A percentile compares a stretch with the other conserved stretches of the same genome.
phyloP scores from a whole-genome alignment of 1,284 basidiomycete species.

The Tylopilus microsporus region DNA sequence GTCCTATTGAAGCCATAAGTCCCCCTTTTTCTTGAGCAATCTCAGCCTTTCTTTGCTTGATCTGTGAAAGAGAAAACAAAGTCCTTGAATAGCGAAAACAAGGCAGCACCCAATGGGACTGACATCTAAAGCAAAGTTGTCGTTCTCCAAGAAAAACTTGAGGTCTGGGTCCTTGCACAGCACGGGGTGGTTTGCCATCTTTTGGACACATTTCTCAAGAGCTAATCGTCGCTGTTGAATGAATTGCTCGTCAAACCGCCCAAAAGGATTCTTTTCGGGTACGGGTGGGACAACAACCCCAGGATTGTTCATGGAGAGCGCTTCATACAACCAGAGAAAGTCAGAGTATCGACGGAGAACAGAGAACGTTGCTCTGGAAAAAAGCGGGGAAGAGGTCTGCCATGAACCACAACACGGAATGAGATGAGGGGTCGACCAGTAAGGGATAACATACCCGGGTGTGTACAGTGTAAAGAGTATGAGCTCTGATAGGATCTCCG shows the following conservation, averaged over 20 bases:
- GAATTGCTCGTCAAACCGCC: constrained; percentile 85
- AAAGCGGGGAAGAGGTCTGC: constrained; percentile 80
- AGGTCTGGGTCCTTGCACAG: constrained; percentile 81
- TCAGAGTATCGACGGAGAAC: constrained; percentile 94
- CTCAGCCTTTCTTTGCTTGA: constrained; percentile 81
- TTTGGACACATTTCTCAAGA: constrained; percentile 85
- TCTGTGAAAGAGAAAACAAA: constrained; percentile 42
- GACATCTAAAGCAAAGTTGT: constrained; percentile 79
- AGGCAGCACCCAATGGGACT: constrained; percentile 24
- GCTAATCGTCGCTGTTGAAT: constrained; percentile 78
- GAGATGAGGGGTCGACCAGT: background rate
- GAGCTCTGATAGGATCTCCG: constrained; percentile 86
- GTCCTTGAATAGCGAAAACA: background rate
- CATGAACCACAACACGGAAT: background rate
- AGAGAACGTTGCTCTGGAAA: constrained; percentile 77
- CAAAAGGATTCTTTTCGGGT: constrained; percentile 92
- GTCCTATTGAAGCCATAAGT: constrained; percentile 74
- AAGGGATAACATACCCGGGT: constrained; percentile 57
- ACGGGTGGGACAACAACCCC: constrained; percentile 96
- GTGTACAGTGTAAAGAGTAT: constrained; percentile 92
- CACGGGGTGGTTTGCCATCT: constrained; percentile 85
- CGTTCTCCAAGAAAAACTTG: constrained; percentile 82
- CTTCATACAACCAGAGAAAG: constrained; percentile 95
- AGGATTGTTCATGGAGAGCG: constrained; percentile 86
- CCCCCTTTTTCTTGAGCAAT: constrained; percentile 71